Evolutionary conservation across 805 yeast genomes (phyloP), one percentile per base, ranked within the genome.

Genomic region (Saccharomycodes ludwigii): DNA sequence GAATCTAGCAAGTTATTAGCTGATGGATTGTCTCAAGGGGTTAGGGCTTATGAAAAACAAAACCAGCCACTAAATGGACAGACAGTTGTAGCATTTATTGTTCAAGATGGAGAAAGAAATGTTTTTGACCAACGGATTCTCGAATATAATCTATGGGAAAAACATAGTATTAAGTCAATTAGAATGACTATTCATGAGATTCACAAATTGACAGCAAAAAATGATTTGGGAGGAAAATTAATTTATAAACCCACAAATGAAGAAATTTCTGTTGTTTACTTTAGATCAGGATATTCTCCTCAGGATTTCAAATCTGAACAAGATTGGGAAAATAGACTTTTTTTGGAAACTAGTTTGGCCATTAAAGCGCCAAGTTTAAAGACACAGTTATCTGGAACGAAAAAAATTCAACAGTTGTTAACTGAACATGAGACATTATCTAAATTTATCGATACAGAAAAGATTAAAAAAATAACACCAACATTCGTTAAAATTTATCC

Each of bases 401-500:
- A 91, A 49, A 91, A 91, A 54, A 68, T 91, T 32, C 99, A 91
- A 58, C 98, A 91, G 53, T 60, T 85, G 17, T 66, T 91, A 33
- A 81, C 95, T 1, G 64, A 69, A 21, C 60, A 64, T 14, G 47
- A 52, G 6, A 54, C 64, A 4, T 43, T 91, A 24, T 42, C 56
- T 10, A 53, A 63, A 30, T 73, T 77, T 39, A 40, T 58, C 9
- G 50, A 53, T 16, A 41, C 50, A 11, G 41, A 47, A 0, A 46
- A 50, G 17, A 48, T 75, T 18, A 40, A 59, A 17, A 37, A 48
- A 1, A 33, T 56, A 13, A 15, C 23, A 2, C 34, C 46, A 9
- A 84, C 96, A 0, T 91, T 88, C 61, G 95, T 86, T 10, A 70
- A 71, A 33, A 85, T 91, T 13, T 75, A 81, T 52, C 96, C 99